phyloP scores from a whole-genome alignment of 139 green algal genomes.

The Chlorella sp. region DNA sequence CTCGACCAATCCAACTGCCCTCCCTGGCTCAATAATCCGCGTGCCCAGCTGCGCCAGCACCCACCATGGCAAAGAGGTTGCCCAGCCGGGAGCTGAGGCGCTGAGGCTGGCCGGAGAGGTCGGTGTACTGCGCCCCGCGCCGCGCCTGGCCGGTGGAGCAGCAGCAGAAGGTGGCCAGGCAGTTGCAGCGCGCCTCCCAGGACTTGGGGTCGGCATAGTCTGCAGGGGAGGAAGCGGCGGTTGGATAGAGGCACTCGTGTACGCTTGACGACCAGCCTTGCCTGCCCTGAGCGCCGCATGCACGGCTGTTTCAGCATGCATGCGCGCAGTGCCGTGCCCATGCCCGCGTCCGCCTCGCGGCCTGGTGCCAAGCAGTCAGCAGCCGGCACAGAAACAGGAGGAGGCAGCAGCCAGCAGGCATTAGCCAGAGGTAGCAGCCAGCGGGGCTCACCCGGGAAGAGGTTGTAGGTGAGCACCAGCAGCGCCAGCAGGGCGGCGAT shows the following conservation, averaged over 20 bases:
- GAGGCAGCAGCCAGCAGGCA: too few relatives aligned
- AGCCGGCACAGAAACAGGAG: too few relatives aligned
- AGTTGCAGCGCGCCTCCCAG: constrained; percentile 52
- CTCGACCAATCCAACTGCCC: neutral
- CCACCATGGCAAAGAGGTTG: constrained; percentile 42
- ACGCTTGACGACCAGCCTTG: too few relatives aligned
- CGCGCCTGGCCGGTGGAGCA: neutral
- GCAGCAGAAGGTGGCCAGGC: constrained; percentile 48
- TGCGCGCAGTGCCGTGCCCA: too few relatives aligned
- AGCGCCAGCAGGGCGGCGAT: constrained; percentile 21
- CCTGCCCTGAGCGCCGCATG: too few relatives aligned
- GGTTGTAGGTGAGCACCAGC: constrained; percentile 47
- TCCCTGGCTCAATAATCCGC: neutral
- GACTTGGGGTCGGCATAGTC: constrained; percentile 18
- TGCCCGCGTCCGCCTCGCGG: too few relatives aligned
- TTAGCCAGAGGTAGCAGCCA: too few relatives aligned
- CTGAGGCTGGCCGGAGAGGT: neutral
- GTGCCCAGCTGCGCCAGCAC: neutral
- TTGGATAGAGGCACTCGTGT: neutral
- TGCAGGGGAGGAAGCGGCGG: neutral
- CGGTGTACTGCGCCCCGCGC: neutral
- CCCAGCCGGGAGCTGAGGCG: constrained; percentile 35
- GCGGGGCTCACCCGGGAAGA: neutral
- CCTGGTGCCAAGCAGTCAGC: too few relatives aligned
- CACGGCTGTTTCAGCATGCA: too few relatives aligned